Evolutionary conservation across 768 basidiomycete species (phyloP).

Genomic region (Strobilomyces confusus): DNA sequence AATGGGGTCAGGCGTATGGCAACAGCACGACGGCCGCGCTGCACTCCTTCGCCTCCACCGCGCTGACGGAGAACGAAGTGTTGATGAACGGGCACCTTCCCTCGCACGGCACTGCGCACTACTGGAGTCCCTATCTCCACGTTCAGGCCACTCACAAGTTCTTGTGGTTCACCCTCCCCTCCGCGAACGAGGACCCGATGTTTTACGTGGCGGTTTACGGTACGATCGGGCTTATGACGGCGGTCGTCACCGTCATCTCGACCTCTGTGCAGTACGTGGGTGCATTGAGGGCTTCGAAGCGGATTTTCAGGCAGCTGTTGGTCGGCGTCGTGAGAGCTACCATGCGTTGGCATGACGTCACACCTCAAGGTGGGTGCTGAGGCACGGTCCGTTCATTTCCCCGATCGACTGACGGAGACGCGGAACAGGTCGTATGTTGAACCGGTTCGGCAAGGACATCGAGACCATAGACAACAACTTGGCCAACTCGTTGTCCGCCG

Average conservation of each 20-base stretch:
- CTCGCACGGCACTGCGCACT: conserved; percentile 15
- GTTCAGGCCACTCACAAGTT: conserved; percentile 6
- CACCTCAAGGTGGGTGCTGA: conserved; percentile 57
- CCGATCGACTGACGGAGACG: background rate
- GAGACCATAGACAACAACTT: conserved; percentile 82
- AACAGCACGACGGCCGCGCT: conserved; percentile 1
- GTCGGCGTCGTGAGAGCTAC: conserved; percentile 74
- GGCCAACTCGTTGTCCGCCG: conserved; percentile 63
- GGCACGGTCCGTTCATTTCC: background rate
- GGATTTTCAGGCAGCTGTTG: conserved; percentile 49
- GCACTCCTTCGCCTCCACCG: conserved; percentile 18
- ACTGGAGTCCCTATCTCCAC: conserved; percentile 16
- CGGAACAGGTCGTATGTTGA: conserved; percentile 69
- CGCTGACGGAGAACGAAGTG: conserved; percentile 28
- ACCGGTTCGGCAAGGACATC: conserved; percentile 83
- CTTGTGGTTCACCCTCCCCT: conserved; percentile 35
- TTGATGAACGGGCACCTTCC: conserved; percentile 25
- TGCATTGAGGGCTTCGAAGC: conserved; percentile 32
- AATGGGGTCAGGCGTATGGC: conserved; percentile 29
- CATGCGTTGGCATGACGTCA: conserved; percentile 82
- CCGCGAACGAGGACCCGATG: conserved; percentile 55
- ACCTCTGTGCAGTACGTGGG: conserved; percentile 58
- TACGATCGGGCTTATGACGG: conserved; percentile 50
- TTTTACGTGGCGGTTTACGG: conserved; percentile 73
- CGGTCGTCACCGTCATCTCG: conserved; percentile 43